A percentile compares a stretch with the other conserved stretches of the same genome.
phyloP scores from a whole-genome alignment of 2,329 filamentous ascomycete species.

The Cordyceps sp. region DNA sequence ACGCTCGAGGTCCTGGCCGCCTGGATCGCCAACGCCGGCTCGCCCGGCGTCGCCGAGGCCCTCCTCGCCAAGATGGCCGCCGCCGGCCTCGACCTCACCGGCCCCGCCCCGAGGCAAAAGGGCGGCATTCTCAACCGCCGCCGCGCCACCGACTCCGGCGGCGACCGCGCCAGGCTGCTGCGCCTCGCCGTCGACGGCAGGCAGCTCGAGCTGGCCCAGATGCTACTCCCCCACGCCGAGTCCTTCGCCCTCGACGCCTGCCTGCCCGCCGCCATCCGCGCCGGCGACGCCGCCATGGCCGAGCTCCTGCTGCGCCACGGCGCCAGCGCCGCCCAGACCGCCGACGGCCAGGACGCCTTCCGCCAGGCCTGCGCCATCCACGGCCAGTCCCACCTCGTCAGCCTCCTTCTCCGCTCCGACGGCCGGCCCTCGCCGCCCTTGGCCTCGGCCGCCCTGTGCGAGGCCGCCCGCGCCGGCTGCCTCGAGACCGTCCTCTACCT shows the following conservation, averaged over 20 bases:
- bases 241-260: conserved; percentile 29
- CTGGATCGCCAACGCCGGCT: conserved; percentile 30
- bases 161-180: conserved; percentile 31
- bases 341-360: conserved; percentile 36
- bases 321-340: conserved; percentile 27
- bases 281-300: conserved; percentile 23
- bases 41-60: conserved; percentile 38
- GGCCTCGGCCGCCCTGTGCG: conserved; percentile 33
- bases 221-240: conserved; percentile 36
- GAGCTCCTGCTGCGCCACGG: conserved; percentile 33
- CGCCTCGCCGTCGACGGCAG: conserved; percentile 32
- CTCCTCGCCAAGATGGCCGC: conserved; percentile 31
- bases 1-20: conserved; percentile 32
- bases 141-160: conserved; percentile 29
- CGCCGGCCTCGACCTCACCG: conserved; percentile 33
- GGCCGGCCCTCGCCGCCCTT: conserved; percentile 24
- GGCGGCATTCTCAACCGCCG: conserved; percentile 29
- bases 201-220: conserved; percentile 34
- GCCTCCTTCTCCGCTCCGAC: conserved; percentile 30
- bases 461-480: conserved; percentile 31
- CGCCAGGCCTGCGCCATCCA: conserved; percentile 30
- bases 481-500: conserved; percentile 32
- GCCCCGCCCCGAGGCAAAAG: conserved; percentile 29
- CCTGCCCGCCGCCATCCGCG: conserved; percentile 30
- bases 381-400: conserved; percentile 27